Conservation (phyloP, 768 basidiomycete species). For the Amanita phalloides region DNA sequence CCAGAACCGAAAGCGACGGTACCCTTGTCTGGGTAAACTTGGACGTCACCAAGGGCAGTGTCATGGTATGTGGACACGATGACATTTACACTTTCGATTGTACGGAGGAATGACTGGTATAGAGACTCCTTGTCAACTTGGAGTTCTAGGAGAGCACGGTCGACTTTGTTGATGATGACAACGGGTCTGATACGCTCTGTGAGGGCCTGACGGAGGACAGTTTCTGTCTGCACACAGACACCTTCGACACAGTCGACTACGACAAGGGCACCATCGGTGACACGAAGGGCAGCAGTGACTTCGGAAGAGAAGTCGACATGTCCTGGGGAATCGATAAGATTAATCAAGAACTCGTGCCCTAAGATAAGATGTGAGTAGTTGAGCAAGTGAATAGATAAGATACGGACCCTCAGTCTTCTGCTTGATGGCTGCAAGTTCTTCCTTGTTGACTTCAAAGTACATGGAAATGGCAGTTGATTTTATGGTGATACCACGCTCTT, state of each 20-base stretch:
- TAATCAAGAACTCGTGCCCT: conserved; percentile 98
- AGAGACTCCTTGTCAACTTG: conserved; percentile 96
- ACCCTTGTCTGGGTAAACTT: conserved; percentile 97
- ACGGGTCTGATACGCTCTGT: conserved; percentile 99
- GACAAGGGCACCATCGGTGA: conserved; percentile 98
- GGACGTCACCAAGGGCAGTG: conserved; percentile 88
- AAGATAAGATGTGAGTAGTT: background rate
- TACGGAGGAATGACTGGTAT: conserved; percentile 96
- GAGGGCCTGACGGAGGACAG: conserved; percentile 94
- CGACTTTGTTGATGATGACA: conserved; percentile 99
- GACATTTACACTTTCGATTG: conserved; percentile 96
- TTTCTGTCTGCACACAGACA: conserved; percentile 99
- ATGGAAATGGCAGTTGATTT: conserved; percentile 99
- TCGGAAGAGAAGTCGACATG: conserved; percentile 99
- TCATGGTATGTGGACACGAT: conserved; percentile 98
- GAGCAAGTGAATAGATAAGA: conserved; percentile 4
- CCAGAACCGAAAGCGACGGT: conserved; percentile 99
- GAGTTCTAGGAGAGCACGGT: conserved; percentile 96
- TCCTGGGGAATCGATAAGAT: conserved; percentile 98
- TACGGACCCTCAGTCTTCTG: conserved; percentile 86
- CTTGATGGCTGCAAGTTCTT: conserved; percentile 74
- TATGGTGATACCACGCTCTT: conserved; percentile 99
- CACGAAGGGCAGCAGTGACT: conserved; percentile 98
- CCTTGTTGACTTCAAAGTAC: conserved; percentile 96
- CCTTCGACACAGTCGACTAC: conserved; percentile 99